Evolutionary conservation across 2,329 filamentous ascomycete genomes (phyloP), one percentile per base, ranked within the genome.

Genomic region (Chaetomium sp.): DNA sequence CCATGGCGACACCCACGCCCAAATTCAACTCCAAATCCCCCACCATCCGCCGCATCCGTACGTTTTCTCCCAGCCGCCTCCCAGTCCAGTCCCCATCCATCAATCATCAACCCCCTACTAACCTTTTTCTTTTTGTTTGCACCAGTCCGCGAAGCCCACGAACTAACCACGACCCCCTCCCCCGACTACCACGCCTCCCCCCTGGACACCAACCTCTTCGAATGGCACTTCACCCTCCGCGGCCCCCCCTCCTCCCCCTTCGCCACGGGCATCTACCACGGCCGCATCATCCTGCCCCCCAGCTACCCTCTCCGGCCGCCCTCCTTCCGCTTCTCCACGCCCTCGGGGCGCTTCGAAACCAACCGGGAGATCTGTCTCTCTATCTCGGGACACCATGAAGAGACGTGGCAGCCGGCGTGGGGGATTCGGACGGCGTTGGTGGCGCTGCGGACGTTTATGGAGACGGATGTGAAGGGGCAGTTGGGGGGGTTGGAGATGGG

Each of bases 331-430:
- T 97, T 99, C 76, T 79, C 90, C 6, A 97, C 94, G 0, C 91
- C 94, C 0, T 89, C 85, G 33, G 94, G 92, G 52, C 84, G 94
- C 59, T 99, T 99, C 73, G 94, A 97, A 72, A 86, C 91, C 54
- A 99, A 99, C 70, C 85, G 94, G 62, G 92, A 97, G 76, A 97
- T 99, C 64, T 99, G 94, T 69, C 82, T 99, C 12, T 89, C 84
- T 66, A 99, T 97, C 66, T 89, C 84, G 52, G 92, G 91, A 2
- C 92, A 96, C 72, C 94, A 99, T 73, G 94, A 97, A 71, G 94
- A 97, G 75, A 95, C 89, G 12, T 99, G 94, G 94, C 92, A 96
- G 78, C 94, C 94, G 0, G 94, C 94, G 0, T 99, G 94, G 94
- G 94, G 94, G 0, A 87, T 99, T 8, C 81, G 94, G 57, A 97